These are phyloP conservation scores for Mentha longifolia DNA, from an alignment of 257 asterid species.

Conservation along the genomic window DNA sequence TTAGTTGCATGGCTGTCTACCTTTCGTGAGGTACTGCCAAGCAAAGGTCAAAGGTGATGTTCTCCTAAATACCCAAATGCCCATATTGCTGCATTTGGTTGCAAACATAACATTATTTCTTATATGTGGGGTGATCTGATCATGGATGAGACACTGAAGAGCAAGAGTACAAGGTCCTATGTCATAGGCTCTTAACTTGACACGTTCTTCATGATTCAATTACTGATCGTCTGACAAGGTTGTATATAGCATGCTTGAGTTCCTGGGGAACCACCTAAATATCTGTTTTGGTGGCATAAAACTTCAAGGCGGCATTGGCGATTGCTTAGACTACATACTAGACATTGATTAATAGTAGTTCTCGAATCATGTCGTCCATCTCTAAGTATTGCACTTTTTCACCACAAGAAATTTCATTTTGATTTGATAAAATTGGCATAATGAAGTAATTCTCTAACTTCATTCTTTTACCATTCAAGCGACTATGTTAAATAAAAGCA, in stretches of 20 bases:
- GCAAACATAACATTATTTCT: conserved; percentile 1
- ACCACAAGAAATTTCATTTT: neutral
- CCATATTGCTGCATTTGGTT: neutral
- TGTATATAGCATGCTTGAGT: neutral
- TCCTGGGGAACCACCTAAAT: neutral
- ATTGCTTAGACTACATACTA: neutral
- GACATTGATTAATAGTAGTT: neutral
- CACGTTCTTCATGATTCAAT: neutral
- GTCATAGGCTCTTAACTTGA: neutral
- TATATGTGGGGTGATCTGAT: neutral
- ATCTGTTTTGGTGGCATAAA: neutral
- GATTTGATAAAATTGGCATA: too few relatives aligned
- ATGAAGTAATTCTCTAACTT: neutral
- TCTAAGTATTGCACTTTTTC: neutral
- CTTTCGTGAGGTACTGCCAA: neutral
- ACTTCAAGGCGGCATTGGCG: neutral
- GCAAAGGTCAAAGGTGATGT: conserved; percentile 1
- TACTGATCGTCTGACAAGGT: neutral
- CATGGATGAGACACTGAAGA: neutral
- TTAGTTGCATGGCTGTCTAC: neutral
- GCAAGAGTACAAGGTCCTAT: neutral
- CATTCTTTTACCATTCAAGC: neutral
- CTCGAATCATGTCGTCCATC: neutral
- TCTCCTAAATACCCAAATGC: neutral
- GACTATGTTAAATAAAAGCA: neutral